Conservation (phyloP, 192 early-diverging fungal species). For the Thamnidium elegans region DNA sequence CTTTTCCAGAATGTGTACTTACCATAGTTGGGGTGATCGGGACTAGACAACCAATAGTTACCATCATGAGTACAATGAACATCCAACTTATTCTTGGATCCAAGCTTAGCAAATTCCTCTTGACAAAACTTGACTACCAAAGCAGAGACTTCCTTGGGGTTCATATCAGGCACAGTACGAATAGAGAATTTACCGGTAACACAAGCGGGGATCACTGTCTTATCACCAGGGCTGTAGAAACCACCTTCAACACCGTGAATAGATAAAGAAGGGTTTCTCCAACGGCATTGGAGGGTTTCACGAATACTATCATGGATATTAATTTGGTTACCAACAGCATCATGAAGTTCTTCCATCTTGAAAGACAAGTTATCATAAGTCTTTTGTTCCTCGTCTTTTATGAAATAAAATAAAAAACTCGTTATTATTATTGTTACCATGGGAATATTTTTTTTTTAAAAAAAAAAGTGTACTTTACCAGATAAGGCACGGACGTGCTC, state of each 20-base stretch:
- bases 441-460: background rate
- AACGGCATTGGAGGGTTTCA: conserved; percentile 84
- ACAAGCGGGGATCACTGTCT: conserved; percentile 95
- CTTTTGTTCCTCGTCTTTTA: conserved; percentile 65
- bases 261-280: conserved; percentile 94
- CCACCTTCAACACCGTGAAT: conserved; percentile 98
- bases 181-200: conserved; percentile 98
- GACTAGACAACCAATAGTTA: conserved; percentile 88
- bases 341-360: conserved; percentile 72
- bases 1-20: conserved; percentile 13
- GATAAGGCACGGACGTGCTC: conserved; percentile 88
- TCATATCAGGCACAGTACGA: conserved; percentile 92
- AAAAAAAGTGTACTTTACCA: conserved; percentile 28
- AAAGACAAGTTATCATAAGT: conserved; percentile 88
- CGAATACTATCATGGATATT: conserved; percentile 76
- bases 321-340: conserved; percentile 68
- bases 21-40: conserved; percentile 91
- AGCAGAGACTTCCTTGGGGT: conserved; percentile 74
- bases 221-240: conserved; percentile 88
- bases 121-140: conserved; percentile 72
- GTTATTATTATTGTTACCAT: background rate
- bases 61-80: conserved; percentile 80
- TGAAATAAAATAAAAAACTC: no score
- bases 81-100: conserved; percentile 79
- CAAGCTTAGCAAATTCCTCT: conserved; percentile 87